Conservation (phyloP, 768 basidiomycete species). For the Tylopilus vinaceipallidus region DNA sequence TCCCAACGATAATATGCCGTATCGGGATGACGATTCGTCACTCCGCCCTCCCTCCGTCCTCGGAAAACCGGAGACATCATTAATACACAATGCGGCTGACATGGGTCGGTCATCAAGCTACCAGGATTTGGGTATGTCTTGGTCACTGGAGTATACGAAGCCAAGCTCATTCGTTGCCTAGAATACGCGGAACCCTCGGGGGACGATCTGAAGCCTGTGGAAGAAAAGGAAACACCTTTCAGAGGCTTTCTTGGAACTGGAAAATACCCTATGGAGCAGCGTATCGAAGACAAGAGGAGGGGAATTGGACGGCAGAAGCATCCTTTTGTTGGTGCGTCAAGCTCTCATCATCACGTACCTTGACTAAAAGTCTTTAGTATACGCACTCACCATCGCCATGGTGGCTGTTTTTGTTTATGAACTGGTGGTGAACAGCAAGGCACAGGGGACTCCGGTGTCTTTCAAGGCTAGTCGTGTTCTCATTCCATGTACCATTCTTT, state of each 20-base stretch:
- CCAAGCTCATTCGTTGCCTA: slow-evolving; percentile 26
- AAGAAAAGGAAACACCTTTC: slow-evolving; percentile 44
- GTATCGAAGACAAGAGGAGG: slow-evolving; percentile 84
- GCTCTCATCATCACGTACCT: neutral
- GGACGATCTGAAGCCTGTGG: slow-evolving; percentile 20
- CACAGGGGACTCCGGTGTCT: slow-evolving; percentile 82
- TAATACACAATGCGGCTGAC: slow-evolving; percentile 48
- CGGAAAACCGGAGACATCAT: slow-evolving; percentile 31
- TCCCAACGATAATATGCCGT: slow-evolving; percentile 11
- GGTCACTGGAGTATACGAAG: neutral
- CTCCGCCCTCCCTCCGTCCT: slow-evolving; percentile 13
- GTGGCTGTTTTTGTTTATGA: slow-evolving; percentile 79
- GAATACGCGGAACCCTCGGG: slow-evolving; percentile 63
- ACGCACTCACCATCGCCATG: slow-evolving; percentile 65
- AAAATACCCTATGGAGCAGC: slow-evolving; percentile 67
- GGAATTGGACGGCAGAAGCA: slow-evolving; percentile 81
- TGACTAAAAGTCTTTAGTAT: slow-evolving; percentile 43
- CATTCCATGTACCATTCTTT: neutral
- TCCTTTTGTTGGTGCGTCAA: slow-evolving; percentile 67
- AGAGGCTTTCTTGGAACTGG: slow-evolving; percentile 43
- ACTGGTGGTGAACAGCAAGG: slow-evolving; percentile 67
- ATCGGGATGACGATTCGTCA: slow-evolving; percentile 25
- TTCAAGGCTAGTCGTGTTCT: slow-evolving; percentile 56
- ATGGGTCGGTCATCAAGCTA: slow-evolving; percentile 40
- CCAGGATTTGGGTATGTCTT: slow-evolving; percentile 51